Percentiles rank a stretch among this genome's conserved stretches.
Conservation (phyloP, 352 stramenopile species). For the Pythium plurisporium region DNA sequence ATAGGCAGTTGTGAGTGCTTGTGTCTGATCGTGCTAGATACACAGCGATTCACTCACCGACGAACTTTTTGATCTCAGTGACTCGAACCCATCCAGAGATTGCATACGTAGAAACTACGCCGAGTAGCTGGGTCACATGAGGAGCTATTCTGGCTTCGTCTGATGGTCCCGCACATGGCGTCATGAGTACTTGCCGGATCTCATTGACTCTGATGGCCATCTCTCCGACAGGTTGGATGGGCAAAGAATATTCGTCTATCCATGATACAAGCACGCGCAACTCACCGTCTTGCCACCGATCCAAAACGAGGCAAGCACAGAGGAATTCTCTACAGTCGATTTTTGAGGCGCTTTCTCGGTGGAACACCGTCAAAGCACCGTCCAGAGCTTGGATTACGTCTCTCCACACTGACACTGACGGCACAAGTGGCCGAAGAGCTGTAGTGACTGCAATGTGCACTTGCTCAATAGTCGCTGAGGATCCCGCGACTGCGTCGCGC, state of each 20-base stretch:
- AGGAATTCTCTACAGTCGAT: slow-evolving; percentile 49
- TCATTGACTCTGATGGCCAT: slow-evolving; percentile 27
- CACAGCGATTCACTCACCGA: slow-evolving; percentile 13
- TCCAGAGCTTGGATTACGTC: slow-evolving; percentile 21
- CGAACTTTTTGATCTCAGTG: slow-evolving; percentile 14
- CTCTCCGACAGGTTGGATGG: slow-evolving; percentile 12
- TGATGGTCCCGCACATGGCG: slow-evolving; percentile 27
- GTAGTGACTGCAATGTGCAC: slow-evolving; percentile 32
- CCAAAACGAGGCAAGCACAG: slow-evolving; percentile 40
- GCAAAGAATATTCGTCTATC: slow-evolving; percentile 49
- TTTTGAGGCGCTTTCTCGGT: slow-evolving; percentile 7
- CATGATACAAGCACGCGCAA: slow-evolving; percentile 41
- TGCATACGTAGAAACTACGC: not conserved
- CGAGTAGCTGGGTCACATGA: slow-evolving; percentile 27
- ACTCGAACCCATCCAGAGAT: slow-evolving; percentile 8
- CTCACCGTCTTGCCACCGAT: slow-evolving; percentile 45
- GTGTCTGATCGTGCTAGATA: too few relatives aligned
- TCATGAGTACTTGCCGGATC: slow-evolving; percentile 27
- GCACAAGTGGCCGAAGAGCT: slow-evolving; percentile 22
- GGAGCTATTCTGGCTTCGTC: slow-evolving; percentile 38
- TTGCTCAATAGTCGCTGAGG: slow-evolving; percentile 24
- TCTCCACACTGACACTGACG: slow-evolving; percentile 2
- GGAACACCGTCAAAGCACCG: slow-evolving; percentile 33
- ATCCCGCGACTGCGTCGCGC: slow-evolving; percentile 17
- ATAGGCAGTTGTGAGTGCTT: too few relatives aligned